Evolutionary conservation across 495 filamentous ascomycete genomes (phyloP).

Genomic region (Coniosporium apollinis): DNA sequence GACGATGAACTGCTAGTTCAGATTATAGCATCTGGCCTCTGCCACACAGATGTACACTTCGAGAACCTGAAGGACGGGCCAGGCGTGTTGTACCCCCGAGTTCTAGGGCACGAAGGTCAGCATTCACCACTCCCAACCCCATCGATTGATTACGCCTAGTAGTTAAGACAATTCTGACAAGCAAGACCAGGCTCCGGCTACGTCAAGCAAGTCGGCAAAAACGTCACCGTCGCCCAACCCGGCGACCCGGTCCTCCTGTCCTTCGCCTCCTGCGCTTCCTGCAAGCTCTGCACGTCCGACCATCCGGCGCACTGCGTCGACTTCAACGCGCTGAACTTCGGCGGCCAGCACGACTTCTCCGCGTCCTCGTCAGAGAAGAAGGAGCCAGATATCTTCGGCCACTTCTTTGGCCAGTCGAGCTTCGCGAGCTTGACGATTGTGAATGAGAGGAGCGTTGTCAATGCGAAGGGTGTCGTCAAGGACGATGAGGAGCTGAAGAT

Average conservation of each 20-base stretch:
- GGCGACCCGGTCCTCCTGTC: conserved; percentile 21
- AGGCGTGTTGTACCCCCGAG: conserved; percentile 11
- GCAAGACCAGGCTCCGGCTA: conserved; percentile 17
- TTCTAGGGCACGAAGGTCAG: conserved; percentile 18
- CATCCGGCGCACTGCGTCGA: conserved; percentile 16
- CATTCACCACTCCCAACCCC: neutral
- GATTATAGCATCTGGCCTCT: conserved; percentile 15
- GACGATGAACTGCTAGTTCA: conserved; percentile 17
- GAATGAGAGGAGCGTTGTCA: conserved; percentile 17
- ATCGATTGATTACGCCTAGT: neutral
- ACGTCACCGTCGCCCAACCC: conserved; percentile 11
- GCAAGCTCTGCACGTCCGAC: conserved; percentile 16
- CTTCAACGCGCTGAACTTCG: conserved; percentile 14
- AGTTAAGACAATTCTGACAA: too few species aligned
- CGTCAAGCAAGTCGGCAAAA: conserved; percentile 13
- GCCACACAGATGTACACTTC: conserved; percentile 13
- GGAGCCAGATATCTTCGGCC: conserved; percentile 9
- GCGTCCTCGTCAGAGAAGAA: conserved; percentile 4
- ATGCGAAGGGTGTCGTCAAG: conserved; percentile 12
- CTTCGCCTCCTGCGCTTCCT: conserved; percentile 20
- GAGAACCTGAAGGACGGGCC: conserved; percentile 8
- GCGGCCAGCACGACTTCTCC: conserved; percentile 6
- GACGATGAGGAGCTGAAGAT: conserved; percentile 14
- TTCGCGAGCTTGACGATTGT: conserved; percentile 19
- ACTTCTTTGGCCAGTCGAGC: conserved; percentile 18